A percentile compares a stretch with the other conserved stretches of the same genome.
phyloP scores from a whole-genome alignment of 139 green algal species.

The Coccomyxa sp. region DNA sequence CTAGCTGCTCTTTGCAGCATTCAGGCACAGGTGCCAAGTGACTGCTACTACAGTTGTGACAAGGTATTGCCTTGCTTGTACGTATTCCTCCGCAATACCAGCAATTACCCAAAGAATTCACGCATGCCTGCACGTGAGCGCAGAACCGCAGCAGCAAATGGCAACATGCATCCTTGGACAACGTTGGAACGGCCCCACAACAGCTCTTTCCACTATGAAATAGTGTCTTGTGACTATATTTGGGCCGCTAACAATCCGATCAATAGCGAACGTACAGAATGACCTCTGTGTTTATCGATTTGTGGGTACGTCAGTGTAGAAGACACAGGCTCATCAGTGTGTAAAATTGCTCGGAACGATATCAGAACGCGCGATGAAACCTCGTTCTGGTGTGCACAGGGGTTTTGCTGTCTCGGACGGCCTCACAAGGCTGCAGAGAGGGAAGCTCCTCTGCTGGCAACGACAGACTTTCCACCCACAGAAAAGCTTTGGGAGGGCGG shows the following conservation, averaged over 20 bases:
- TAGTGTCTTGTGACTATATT: no score
- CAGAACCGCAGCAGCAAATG: not conserved
- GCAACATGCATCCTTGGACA: no score
- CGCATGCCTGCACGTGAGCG: not conserved
- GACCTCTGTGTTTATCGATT: not conserved
- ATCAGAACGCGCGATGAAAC: not conserved
- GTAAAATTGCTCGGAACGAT: not conserved
- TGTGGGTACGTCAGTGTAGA: not conserved
- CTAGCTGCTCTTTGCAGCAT: not conserved
- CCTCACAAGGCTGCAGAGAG: not conserved
- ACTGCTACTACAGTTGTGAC: not conserved
- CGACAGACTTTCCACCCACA: not conserved
- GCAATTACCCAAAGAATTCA: no score
- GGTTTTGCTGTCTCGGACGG: not conserved
- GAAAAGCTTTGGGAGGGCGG: conserved; percentile 6
- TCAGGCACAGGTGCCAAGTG: not conserved
- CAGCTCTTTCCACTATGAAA: no score
- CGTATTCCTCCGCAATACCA: not conserved
- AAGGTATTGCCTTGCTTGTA: not conserved
- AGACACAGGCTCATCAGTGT: not conserved
- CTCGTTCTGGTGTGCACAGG: not conserved
- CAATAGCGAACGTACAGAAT: no score
- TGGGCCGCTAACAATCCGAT: no score
- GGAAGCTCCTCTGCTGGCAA: not conserved
- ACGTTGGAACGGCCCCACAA: no score